phyloP scores from a whole-genome alignment of 352 stramenopile genomes.

The Phytophthora citrophthora region DNA sequence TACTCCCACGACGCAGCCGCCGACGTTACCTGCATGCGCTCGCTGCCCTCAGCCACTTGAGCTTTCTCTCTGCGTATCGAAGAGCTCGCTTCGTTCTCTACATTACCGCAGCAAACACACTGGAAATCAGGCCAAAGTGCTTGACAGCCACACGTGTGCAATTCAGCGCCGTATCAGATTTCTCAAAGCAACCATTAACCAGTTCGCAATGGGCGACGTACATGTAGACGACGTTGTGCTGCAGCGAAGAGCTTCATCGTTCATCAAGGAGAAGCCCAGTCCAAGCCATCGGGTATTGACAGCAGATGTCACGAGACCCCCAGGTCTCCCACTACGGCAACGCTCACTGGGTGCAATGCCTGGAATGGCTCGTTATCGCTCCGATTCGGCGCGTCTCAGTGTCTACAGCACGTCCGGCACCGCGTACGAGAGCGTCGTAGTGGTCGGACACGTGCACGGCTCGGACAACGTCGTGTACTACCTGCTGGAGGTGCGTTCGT shows the following conservation, averaged over 20 bases:
- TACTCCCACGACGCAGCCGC: conserved; percentile 19
- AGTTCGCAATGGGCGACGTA: conserved; percentile 30
- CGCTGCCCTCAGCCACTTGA: conserved; percentile 19
- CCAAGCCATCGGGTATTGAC: neutral
- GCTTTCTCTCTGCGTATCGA: conserved; percentile 16
- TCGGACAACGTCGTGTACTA: conserved; percentile 80
- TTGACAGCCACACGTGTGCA: conserved; percentile 15
- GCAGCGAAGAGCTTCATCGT: conserved; percentile 19
- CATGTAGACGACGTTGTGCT: conserved; percentile 4
- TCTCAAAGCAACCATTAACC: neutral
- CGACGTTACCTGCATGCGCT: conserved; percentile 16
- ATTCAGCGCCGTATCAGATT: conserved; percentile 27
- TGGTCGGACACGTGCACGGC: conserved; percentile 69
- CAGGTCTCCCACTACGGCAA: conserved; percentile 30
- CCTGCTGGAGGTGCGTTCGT: conserved; percentile 74
- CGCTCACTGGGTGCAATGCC: conserved; percentile 36
- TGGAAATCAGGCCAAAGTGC: conserved; percentile 20
- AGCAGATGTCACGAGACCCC: conserved; percentile 13
- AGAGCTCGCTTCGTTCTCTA: conserved; percentile 8
- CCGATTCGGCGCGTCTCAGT: conserved; percentile 50
- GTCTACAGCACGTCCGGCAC: conserved; percentile 73
- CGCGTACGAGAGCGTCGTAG: conserved; percentile 74
- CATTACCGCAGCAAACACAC: conserved; percentile 6
- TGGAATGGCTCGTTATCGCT: conserved; percentile 37
- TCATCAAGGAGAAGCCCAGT: conserved; percentile 10